Percentiles rank a stretch among this genome's conserved stretches.
Conservation (phyloP, 2,329 filamentous ascomycete species). For the Colletotrichum tropicicola region DNA sequence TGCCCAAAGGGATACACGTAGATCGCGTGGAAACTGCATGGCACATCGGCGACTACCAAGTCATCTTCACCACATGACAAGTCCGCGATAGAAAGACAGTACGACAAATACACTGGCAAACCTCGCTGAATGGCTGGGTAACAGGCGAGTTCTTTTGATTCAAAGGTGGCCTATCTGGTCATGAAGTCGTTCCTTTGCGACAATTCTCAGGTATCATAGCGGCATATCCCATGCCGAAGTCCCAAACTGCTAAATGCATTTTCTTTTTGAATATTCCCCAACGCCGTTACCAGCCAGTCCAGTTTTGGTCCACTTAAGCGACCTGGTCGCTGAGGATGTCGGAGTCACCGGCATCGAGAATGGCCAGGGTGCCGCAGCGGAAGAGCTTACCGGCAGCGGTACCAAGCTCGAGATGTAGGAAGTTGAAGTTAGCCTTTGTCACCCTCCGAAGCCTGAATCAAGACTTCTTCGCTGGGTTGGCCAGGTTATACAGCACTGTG, state of each 20-base stretch:
- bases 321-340: slow-evolving; percentile 89
- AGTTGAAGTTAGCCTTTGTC: slow-evolving; percentile 64
- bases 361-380: slow-evolving; percentile 96
- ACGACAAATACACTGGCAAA: not conserved
- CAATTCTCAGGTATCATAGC: slow-evolving; percentile 24
- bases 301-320: slow-evolving; percentile 55
- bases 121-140: slow-evolving; percentile 20
- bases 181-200: slow-evolving; percentile 17
- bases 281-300: slow-evolving; percentile 47
- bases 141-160: slow-evolving; percentile 29
- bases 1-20: no score
- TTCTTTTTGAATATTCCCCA: slow-evolving; percentile 42
- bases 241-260: slow-evolving; percentile 16
- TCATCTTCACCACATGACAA: not conserved
- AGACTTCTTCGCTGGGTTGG: slow-evolving; percentile 93
- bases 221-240: slow-evolving; percentile 20
- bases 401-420: slow-evolving; percentile 89
- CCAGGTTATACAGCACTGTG: slow-evolving; percentile 42
- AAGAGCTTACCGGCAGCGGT: slow-evolving; percentile 99
- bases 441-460: slow-evolving; percentile 85
- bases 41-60: no score
- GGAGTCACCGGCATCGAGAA: slow-evolving; percentile 97
- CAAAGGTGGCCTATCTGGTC: slow-evolving; percentile 22
- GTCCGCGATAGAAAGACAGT: no score
- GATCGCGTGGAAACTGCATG: no score